Conservation (phyloP, 345 rosid genomes). For the Bruguiera parviflora region DNA sequence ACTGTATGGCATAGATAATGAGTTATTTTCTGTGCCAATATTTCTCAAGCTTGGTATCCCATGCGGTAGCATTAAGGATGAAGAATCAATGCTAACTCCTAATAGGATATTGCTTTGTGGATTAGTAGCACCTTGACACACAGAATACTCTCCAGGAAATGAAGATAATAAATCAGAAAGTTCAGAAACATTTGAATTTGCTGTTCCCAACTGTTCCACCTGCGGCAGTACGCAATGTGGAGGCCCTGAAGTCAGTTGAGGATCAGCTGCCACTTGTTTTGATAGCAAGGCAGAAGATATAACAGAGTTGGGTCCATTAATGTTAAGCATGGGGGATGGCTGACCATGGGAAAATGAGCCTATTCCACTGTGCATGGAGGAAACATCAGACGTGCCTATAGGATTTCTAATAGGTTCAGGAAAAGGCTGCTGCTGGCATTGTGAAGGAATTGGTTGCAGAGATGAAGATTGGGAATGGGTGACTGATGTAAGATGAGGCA, state of each 20-base stretch:
- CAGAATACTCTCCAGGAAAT: slow-evolving; percentile 42
- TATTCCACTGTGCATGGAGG: slow-evolving; percentile 30
- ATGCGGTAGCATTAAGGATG: slow-evolving; percentile 42
- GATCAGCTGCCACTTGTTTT: slow-evolving; percentile 31
- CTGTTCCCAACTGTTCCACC: slow-evolving; percentile 35
- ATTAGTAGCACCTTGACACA: slow-evolving; percentile 32
- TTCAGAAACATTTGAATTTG: slow-evolving; percentile 32
- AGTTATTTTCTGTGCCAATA: slow-evolving; percentile 32
- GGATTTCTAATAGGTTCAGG: slow-evolving; percentile 28
- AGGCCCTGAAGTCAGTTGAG: slow-evolving; percentile 24
- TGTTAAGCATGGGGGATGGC: slow-evolving; percentile 28
- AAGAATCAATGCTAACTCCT: slow-evolving; percentile 45
- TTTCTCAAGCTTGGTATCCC: slow-evolving; percentile 39
- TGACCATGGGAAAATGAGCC: slow-evolving; percentile 37
- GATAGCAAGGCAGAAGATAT: slow-evolving; percentile 20
- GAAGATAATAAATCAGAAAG: slow-evolving; percentile 37
- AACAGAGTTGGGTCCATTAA: slow-evolving; percentile 10
- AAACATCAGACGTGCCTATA: slow-evolving; percentile 25
- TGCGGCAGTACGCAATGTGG: slow-evolving; percentile 28
- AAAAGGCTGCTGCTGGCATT: slow-evolving; percentile 31
- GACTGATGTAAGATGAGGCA: slow-evolving; percentile 27
- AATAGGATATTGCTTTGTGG: slow-evolving; percentile 40
- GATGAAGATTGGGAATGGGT: slow-evolving; percentile 27
- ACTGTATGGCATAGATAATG: slow-evolving; percentile 34
- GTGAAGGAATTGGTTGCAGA: slow-evolving; percentile 25